Evolutionary conservation across 257 asterid species (phyloP).

Genomic region (Lavandula angustifolia): DNA sequence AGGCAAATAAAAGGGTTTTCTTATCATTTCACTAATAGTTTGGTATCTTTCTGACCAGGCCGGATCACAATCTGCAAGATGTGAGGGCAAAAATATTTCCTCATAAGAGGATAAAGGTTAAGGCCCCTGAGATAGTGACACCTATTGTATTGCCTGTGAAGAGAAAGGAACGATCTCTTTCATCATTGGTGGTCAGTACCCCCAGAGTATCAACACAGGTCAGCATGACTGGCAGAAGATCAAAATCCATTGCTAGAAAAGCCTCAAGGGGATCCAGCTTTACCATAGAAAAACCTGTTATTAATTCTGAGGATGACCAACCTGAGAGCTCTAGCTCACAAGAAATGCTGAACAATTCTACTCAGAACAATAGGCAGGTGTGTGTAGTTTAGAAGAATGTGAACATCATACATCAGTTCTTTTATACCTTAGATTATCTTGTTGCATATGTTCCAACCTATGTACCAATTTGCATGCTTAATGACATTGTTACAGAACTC

Average conservation of each 20-base stretch:
- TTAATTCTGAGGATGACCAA: conserved; percentile 46
- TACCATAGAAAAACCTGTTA: conserved; percentile 51
- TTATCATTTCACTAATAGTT: conserved; percentile 18
- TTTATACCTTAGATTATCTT: conserved; percentile 14
- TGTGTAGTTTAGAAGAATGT: conserved; percentile 30
- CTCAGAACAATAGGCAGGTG: conserved; percentile 66
- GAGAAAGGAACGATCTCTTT: conserved; percentile 68
- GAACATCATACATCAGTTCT: conserved; percentile 8
- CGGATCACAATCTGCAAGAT: conserved; percentile 62
- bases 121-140: conserved; percentile 44
- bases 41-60: conserved; percentile 36
- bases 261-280: conserved; percentile 41
- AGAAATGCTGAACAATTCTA: conserved; percentile 53
- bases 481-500: conserved; percentile 49
- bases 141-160: conserved; percentile 49
- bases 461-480: conserved; percentile 20
- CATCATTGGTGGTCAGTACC: conserved; percentile 62
- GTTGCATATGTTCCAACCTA: conserved; percentile 10
- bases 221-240: conserved; percentile 56
- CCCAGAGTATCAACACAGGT: conserved; percentile 54
- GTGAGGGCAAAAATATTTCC: conserved; percentile 59
- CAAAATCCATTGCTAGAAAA: conserved; percentile 43
- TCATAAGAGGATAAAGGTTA: conserved; percentile 48
- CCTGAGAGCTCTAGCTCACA: conserved; percentile 71
- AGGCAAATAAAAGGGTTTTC: conserved; percentile 1